A percentile compares a stretch with the other conserved stretches of the same genome.
Evolutionary conservation across 2,329 filamentous ascomycete genomes (phyloP).

Genomic region (Exophiala sp.): DNA sequence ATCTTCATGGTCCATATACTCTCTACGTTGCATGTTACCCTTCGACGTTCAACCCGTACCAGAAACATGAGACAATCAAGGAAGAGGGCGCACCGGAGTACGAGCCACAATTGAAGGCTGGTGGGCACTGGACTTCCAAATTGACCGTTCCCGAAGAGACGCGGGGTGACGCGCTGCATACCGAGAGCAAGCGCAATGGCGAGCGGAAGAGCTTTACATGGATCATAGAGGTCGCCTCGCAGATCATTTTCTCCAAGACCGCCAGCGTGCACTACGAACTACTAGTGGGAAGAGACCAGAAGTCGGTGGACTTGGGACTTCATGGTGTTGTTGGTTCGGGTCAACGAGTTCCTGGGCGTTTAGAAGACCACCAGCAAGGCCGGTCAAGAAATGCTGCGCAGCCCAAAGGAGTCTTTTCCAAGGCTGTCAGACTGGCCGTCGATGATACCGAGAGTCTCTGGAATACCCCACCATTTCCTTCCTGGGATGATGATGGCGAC

Average conservation of each 20-base stretch:
- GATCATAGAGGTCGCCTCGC: conserved; percentile 87
- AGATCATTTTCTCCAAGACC: conserved; percentile 88
- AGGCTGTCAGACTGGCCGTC: conserved; percentile 70
- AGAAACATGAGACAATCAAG: conserved; percentile 66
- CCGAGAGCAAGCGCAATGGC: conserved; percentile 23
- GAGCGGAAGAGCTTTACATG: conserved; percentile 65
- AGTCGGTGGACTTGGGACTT: conserved; percentile 69
- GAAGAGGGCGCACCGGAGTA: conserved; percentile 80
- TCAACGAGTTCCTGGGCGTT: conserved; percentile 60
- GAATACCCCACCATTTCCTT: conserved; percentile 83
- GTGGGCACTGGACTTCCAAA: conserved; percentile 77
- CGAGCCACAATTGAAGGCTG: conserved; percentile 94
- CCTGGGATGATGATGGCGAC: conserved; percentile 47
- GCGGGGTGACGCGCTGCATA: conserved; percentile 38
- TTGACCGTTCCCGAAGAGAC: conserved; percentile 77
- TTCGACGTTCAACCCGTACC: conserved; percentile 75
- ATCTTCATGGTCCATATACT: conserved; percentile 93
- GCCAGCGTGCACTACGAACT: conserved; percentile 87
- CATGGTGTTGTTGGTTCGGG: conserved; percentile 52
- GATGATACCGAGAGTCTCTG: conserved; percentile 88
- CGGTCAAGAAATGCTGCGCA: conserved; percentile 51
- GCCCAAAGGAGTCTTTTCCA: conserved; percentile 76
- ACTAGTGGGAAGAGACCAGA: conserved; percentile 78
- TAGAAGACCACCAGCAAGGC: conserved; percentile 72
- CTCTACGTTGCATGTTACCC: conserved; percentile 81